Percentiles rank a stretch among this genome's conserved stretches.
Conservation (phyloP, 1,139 yeast genomes). For the Kurtzmaniella quercitrusa region DNA sequence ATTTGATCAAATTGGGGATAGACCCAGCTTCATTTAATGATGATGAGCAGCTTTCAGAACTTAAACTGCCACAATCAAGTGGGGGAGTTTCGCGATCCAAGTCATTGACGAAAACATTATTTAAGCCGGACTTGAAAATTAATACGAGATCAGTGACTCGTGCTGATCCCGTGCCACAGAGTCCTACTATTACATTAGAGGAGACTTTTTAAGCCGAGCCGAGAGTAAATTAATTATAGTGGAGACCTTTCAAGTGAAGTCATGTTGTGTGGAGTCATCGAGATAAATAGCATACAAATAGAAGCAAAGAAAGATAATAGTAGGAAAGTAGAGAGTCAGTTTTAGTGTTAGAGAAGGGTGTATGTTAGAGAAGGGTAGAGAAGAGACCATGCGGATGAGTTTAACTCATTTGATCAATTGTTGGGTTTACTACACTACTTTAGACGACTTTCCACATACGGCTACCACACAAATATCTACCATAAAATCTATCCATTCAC, state of each 20-base stretch:
- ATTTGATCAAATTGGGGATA: slow-evolving; percentile 28
- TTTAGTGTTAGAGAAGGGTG: too few species aligned
- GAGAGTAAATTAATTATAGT: too few species aligned
- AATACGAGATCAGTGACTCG: slow-evolving; percentile 12
- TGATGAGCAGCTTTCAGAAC: slow-evolving; percentile 20
- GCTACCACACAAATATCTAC: too few species aligned
- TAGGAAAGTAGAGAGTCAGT: too few species aligned
- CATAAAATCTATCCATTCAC: too few species aligned
- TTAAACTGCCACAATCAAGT: slow-evolving; percentile 8
- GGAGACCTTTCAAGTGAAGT: too few species aligned
- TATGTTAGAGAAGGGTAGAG: too few species aligned
- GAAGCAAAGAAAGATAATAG: not conserved
- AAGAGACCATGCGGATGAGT: too few species aligned
- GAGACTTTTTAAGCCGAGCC: slow-evolving; percentile 28
- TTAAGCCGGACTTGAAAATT: slow-evolving; percentile 27
- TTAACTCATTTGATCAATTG: too few species aligned
- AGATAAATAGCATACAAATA: not conserved
- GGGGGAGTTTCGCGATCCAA: slow-evolving; percentile 14
- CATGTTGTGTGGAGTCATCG: too few species aligned
- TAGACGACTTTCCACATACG: too few species aligned
- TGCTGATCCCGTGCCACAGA: slow-evolving; percentile 15
- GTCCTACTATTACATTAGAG: slow-evolving; percentile 42
- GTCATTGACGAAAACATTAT: slow-evolving; percentile 33
- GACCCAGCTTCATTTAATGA: slow-evolving; percentile 22
- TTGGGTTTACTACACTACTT: too few species aligned